A percentile compares a stretch with the other conserved stretches of the same genome.
Evolutionary conservation across 768 basidiomycete species (phyloP).

Genomic region (Auricularia cornea): DNA sequence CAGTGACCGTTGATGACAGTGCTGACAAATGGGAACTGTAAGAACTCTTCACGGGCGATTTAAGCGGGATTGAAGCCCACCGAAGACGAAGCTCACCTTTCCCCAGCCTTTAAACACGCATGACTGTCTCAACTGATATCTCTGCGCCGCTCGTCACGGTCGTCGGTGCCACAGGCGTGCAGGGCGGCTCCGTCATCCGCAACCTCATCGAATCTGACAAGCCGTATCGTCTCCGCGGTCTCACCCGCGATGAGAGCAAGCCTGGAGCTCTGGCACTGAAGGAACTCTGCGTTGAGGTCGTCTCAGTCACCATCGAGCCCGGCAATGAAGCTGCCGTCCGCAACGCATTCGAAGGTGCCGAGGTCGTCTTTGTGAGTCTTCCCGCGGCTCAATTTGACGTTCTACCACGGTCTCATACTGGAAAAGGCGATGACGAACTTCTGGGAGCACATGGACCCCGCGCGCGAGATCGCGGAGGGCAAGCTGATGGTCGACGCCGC

Average conservation of each 20-base stretch:
- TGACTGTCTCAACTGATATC: background rate
- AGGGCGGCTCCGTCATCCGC: slow-evolving; percentile 24
- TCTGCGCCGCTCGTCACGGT: slow-evolving; percentile 18
- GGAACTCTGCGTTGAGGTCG: slow-evolving; percentile 15
- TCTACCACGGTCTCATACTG: background rate
- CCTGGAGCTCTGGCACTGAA: slow-evolving; percentile 17
- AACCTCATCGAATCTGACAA: slow-evolving; percentile 24
- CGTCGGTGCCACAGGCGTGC: slow-evolving; percentile 30
- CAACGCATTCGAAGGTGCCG: background rate
- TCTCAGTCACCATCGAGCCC: slow-evolving; percentile 7
- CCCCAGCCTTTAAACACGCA: no score
- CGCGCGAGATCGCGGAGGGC: slow-evolving; percentile 11
- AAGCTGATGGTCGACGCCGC: slow-evolving; percentile 13
- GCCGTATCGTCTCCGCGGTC: slow-evolving; percentile 24
- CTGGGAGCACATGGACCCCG: background rate
- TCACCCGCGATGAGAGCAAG: slow-evolving; percentile 23
- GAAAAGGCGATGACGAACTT: background rate
- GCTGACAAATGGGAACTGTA: no score
- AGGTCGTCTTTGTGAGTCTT: background rate
- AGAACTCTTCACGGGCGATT: no score
- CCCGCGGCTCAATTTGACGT: no score
- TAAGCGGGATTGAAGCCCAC: no score
- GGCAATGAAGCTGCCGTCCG: background rate
- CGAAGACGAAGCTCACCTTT: no score
- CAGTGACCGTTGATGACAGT: no score